Percentiles rank a stretch among this genome's conserved stretches.
These are phyloP conservation scores for Tetramitus jugosus DNA, from an alignment of 208 protist genomes.

Conservation along the genomic window DNA sequence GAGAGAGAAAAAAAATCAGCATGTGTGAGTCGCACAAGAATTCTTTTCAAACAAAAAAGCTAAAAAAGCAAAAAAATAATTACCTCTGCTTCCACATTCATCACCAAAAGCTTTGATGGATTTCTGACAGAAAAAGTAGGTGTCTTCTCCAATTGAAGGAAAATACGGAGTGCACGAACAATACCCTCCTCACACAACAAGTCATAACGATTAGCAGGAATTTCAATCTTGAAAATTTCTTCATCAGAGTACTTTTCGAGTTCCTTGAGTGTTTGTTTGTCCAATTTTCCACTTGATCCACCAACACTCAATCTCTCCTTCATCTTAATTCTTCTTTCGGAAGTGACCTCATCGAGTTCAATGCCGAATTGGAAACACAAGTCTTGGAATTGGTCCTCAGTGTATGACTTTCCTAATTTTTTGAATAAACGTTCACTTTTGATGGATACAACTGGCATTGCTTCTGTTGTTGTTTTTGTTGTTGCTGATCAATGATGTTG, in stretches of 20 bases:
- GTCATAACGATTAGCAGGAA: slow-evolving; percentile 96
- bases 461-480: no score
- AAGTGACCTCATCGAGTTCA: slow-evolving; percentile 96
- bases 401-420: neutral
- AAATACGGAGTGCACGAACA: slow-evolving; percentile 51
- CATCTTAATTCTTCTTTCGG: slow-evolving; percentile 78
- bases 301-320: slow-evolving; percentile 66
- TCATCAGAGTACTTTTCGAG: slow-evolving; percentile 52
- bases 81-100: no score
- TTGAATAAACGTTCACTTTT: neutral
- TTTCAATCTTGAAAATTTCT: slow-evolving; percentile 95
- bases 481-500: neutral
- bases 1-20: slow-evolving; percentile 15
- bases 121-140: no score
- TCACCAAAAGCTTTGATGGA: slow-evolving; percentile 23
- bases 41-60: no score
- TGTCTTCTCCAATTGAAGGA: no score
- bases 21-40: neutral
- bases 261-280: neutral
- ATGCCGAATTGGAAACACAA: slow-evolving; percentile 96
- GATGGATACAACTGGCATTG: neutral
- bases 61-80: no score
- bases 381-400: slow-evolving; percentile 84
- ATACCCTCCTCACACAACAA: slow-evolving; percentile 90
- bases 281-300: slow-evolving; percentile 20